Percentiles rank a stretch among this genome's conserved stretches.
Conservation (phyloP, 2,329 filamentous ascomycete genomes). For the Paraphaeosphaeria sporulosa region DNA sequence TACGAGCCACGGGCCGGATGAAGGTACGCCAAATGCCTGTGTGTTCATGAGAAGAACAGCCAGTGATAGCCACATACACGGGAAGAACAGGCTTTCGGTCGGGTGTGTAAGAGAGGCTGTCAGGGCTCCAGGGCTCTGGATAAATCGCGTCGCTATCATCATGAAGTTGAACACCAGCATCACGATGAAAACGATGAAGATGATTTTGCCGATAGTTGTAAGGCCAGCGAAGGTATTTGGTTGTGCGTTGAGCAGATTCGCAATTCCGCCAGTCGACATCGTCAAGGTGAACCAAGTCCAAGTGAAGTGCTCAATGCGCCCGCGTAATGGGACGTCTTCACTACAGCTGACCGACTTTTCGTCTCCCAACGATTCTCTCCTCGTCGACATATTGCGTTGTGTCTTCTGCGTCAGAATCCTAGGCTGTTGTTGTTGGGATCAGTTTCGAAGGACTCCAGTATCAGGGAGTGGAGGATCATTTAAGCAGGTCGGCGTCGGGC, state of each 20-base stretch:
- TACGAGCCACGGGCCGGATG: slow-evolving; percentile 60
- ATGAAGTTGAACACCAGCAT: slow-evolving; percentile 65
- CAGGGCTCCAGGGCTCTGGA: slow-evolving; percentile 58
- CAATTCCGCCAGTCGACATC: slow-evolving; percentile 75
- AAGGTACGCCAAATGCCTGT: slow-evolving; percentile 68
- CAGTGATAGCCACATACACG: slow-evolving; percentile 72
- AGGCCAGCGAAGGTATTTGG: slow-evolving; percentile 70
- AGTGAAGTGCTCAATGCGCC: slow-evolving; percentile 7
- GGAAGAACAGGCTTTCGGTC: slow-evolving; percentile 74
- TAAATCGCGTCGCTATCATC: slow-evolving; percentile 65
- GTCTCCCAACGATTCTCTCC: slow-evolving; percentile 1
- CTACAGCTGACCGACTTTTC: neutral
- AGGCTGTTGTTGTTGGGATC: neutral
- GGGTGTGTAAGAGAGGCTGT: slow-evolving; percentile 60
- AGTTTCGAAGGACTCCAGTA: neutral
- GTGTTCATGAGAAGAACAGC: slow-evolving; percentile 72
- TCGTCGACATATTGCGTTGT: neutral
- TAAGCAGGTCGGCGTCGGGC: neutral
- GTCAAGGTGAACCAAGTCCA: slow-evolving; percentile 71
- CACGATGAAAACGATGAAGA: slow-evolving; percentile 72
- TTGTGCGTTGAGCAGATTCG: slow-evolving; percentile 66
- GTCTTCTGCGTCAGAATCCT: neutral
- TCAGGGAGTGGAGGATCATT: neutral
- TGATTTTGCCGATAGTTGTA: slow-evolving; percentile 65
- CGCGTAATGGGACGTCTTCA: neutral